These are phyloP conservation scores for Calonectria ilicicola DNA, from an alignment of 2,329 filamentous ascomycete species.

Conservation along the genomic window DNA sequence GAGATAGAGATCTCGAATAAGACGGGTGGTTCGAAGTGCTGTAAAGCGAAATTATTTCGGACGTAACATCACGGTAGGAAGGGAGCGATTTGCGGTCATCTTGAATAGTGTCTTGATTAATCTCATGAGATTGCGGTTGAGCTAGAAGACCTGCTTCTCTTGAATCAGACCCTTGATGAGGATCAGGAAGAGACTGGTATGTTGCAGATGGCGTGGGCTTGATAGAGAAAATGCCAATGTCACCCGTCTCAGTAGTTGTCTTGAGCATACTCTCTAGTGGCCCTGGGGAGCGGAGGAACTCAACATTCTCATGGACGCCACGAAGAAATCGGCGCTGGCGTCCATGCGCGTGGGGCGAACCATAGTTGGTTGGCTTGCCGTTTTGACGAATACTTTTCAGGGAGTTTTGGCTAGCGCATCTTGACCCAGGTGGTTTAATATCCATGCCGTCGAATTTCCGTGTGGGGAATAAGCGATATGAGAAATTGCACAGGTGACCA, in stretches of 20 bases:
- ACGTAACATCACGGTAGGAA: conserved; percentile 63
- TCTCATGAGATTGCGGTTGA: conserved; percentile 45
- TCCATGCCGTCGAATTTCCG: conserved; percentile 44
- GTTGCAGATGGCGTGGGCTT: conserved; percentile 45
- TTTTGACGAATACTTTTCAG: conserved; percentile 49
- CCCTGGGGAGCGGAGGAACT: conserved; percentile 61
- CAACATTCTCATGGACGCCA: conserved; percentile 57
- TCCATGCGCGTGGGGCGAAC: conserved; percentile 36
- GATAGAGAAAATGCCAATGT: conserved; percentile 72
- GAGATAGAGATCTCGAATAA: conserved; percentile 55
- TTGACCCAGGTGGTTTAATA: conserved; percentile 40
- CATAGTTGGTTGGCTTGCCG: conserved; percentile 29
- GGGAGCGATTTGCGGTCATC: conserved; percentile 60
- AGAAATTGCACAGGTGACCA: conserved; percentile 31
- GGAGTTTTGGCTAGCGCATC: conserved; percentile 55
- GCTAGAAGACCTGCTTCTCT: conserved; percentile 44
- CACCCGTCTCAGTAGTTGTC: conserved; percentile 74
- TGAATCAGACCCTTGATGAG: conserved; percentile 45
- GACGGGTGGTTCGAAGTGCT: conserved; percentile 63
- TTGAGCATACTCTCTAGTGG: conserved; percentile 74
- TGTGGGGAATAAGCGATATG: conserved; percentile 32
- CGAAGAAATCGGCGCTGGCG: conserved; percentile 54
- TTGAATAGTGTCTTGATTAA: conserved; percentile 47
- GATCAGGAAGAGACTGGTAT: conserved; percentile 42
- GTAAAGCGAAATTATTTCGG: conserved; percentile 69